A percentile compares a stretch with the other conserved stretches of the same genome.
phyloP scores from a whole-genome alignment of 176 grass and related monocot species.

The Oryza rufipogon region DNA sequence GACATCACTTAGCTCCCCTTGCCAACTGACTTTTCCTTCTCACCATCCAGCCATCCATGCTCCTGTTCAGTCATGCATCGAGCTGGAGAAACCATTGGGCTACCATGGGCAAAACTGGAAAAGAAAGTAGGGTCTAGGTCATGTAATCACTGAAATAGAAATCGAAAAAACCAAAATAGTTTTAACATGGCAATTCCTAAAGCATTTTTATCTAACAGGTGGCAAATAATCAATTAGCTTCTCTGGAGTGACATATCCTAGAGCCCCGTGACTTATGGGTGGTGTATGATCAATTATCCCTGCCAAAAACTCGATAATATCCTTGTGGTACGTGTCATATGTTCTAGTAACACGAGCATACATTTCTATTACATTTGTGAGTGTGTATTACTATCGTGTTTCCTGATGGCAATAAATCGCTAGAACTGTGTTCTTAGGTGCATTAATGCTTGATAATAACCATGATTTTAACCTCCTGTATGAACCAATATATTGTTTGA shows the following conservation, averaged over 20 bases:
- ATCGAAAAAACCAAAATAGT: background rate
- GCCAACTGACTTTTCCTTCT: too few relatives aligned
- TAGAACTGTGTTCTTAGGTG: slow-evolving; percentile 4
- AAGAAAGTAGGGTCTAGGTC: background rate
- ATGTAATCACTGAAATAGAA: background rate
- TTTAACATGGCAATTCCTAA: background rate
- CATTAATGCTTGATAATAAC: background rate
- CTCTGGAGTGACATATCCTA: background rate
- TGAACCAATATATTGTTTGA: slow-evolving; percentile 1
- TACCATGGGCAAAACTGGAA: background rate
- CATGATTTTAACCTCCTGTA: background rate
- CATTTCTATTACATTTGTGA: background rate
- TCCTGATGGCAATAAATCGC: background rate
- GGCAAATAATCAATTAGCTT: background rate
- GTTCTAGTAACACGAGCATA: background rate
- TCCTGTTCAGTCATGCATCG: background rate
- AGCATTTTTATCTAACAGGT: background rate
- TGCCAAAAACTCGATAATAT: background rate
- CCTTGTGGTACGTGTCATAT: background rate
- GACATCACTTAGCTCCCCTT: background rate
- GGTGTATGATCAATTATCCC: background rate
- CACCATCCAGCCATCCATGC: background rate
- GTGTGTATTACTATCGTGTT: background rate
- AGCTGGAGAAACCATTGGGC: background rate
- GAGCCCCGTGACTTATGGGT: background rate